Evolutionary conservation across 495 filamentous ascomycete species (phyloP).

Genomic region (Neurospora intermedia): DNA sequence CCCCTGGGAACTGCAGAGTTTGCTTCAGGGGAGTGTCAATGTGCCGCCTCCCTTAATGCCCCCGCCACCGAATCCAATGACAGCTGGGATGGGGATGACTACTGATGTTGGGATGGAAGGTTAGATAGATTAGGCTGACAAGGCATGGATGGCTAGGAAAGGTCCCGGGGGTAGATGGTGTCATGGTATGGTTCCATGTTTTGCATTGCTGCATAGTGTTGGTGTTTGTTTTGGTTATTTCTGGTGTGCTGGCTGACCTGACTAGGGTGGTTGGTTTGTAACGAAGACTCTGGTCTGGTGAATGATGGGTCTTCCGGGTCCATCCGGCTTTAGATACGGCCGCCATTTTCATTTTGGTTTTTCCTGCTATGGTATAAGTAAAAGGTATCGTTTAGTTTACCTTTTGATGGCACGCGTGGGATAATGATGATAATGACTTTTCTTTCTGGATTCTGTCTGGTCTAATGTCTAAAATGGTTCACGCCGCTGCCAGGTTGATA

Average conservation of each 20-base stretch:
- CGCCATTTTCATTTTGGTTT: background rate
- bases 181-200: background rate
- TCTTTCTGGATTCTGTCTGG: background rate
- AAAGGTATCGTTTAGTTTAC: background rate
- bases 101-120: background rate
- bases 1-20: slow-evolving; percentile 55
- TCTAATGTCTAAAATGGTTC: background rate
- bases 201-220: background rate
- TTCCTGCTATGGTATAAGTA: background rate
- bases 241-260: background rate
- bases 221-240: background rate
- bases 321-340: background rate
- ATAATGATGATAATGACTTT: background rate
- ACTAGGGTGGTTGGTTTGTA: background rate
- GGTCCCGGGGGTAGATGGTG: background rate
- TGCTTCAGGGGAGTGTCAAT: slow-evolving; percentile 15
- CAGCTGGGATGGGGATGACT: background rate
- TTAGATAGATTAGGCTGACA: background rate
- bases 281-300: background rate
- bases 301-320: background rate
- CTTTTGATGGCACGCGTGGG: background rate
- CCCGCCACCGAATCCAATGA: background rate
- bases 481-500: background rate
- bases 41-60: background rate
- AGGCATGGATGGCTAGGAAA: background rate